Base-by-base conservation (phyloP, 2,329 filamentous ascomycete genomes). In the Fusarium palustre region DNA sequence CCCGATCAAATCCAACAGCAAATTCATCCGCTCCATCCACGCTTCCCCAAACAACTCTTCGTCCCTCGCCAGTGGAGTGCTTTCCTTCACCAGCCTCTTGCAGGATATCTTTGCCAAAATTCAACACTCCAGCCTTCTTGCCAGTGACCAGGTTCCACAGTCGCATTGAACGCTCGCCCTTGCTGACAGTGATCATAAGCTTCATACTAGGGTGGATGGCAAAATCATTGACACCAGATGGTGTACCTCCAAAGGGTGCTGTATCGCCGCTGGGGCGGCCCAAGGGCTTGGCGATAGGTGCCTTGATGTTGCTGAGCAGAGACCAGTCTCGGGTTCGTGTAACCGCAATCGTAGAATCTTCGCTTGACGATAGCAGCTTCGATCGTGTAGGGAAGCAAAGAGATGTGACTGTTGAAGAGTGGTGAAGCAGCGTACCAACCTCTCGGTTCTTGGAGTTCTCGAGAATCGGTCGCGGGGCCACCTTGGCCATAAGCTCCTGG, bases 81-180 rank as follows among this genome's bases (percentile, higher is more conserved):
- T 88, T 89, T 43, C 90, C 87, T 81, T 97, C 93, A 46, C 92
- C 93, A 13, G 92, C 87, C 72, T 92, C 89, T 45, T 87, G 84
- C 54, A 98, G 83, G 74, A 96, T 85, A 1, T 90, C 87, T 59
- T 87, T 86, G 69, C 87, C 87, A 78, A 98, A 98, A 77, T 92
- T 96, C 72, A 99, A 82, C 54, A 97, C 94, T 31, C 94, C 93
- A 1, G 94, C 94, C 82, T 97, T 97, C 82, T 95, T 97, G 18
- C 94, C 96, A 4, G 95, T 98, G 70, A 98, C 94, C 68, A 99
- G 79, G 76, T 99, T 98, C 96, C 96, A 99, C 69, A 98, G 80
- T 69, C 96, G 85, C 92, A 99, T 97, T 76, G 91, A 93, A 69
- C 89, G 90, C 82, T 99, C 96, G 69, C 94, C 94, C 74, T 91